These are phyloP conservation scores for Quercus wislizeni DNA, from an alignment of 306 rosid genomes.

Conservation along the genomic window DNA sequence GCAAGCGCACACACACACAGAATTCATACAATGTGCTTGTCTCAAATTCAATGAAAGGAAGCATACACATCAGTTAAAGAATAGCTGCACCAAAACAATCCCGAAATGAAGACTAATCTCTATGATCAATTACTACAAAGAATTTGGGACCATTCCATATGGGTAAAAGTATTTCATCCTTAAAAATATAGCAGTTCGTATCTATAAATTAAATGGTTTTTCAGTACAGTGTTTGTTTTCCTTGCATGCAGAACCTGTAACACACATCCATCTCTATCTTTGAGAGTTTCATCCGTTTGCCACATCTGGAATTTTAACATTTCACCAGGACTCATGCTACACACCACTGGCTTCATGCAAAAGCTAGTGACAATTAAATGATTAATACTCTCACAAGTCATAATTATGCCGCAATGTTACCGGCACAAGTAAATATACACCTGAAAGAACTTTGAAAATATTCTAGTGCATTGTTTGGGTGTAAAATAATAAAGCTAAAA, in stretches of 20 bases:
- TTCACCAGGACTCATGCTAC: neutral
- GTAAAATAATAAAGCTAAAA: neutral
- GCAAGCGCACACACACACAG: neutral
- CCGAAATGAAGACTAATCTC: neutral
- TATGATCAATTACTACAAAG: neutral
- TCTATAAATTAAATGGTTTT: neutral
- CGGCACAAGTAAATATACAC: neutral
- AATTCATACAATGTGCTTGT: constrained; percentile 29
- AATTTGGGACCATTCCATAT: neutral
- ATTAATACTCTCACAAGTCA: neutral
- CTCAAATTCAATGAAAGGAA: constrained; percentile 11
- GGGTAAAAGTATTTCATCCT: neutral
- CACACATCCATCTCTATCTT: no score
- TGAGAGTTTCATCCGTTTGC: neutral
- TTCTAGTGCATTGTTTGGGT: neutral
- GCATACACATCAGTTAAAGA: constrained; percentile 16
- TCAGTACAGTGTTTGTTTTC: neutral
- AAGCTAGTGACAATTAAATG: neutral
- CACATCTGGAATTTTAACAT: neutral
- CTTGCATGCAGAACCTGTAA: neutral
- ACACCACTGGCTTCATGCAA: neutral
- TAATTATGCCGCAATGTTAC: neutral
- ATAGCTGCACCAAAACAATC: neutral
- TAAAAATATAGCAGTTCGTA: neutral
- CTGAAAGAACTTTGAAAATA: neutral